Evolutionary conservation across 2,329 filamentous ascomycete species (phyloP).

Genomic region (Penicillium corylophilum): DNA sequence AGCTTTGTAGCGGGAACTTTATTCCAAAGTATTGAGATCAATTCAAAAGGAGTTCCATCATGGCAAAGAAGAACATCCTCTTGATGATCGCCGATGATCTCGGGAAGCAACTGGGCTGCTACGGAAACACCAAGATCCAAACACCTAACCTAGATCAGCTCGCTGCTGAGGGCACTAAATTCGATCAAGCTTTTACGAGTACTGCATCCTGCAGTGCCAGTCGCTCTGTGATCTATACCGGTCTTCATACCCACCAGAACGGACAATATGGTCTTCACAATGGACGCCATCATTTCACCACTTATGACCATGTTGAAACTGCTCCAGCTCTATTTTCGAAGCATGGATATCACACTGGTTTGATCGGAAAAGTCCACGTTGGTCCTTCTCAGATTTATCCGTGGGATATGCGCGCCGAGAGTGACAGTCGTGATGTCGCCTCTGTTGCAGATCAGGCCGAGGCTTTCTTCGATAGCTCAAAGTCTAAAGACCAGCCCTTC

Average conservation of each 20-base stretch:
- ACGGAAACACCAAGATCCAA: slow-evolving; percentile 20
- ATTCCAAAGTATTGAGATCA: neutral
- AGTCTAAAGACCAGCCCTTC: slow-evolving; percentile 37
- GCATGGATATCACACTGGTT: slow-evolving; percentile 47
- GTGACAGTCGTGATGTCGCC: slow-evolving; percentile 46
- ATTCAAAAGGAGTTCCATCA: neutral
- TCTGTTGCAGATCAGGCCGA: slow-evolving; percentile 41
- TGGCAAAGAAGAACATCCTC: slow-evolving; percentile 33
- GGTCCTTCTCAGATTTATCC: slow-evolving; percentile 43
- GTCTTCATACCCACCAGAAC: slow-evolving; percentile 49
- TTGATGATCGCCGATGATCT: slow-evolving; percentile 45
- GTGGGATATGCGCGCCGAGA: slow-evolving; percentile 45
- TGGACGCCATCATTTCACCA: slow-evolving; percentile 45
- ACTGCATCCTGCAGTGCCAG: slow-evolving; percentile 50
- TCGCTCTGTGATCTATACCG: slow-evolving; percentile 51
- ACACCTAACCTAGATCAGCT: slow-evolving; percentile 46
- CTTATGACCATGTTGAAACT: slow-evolving; percentile 47
- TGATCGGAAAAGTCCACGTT: slow-evolving; percentile 53
- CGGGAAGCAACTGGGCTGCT: slow-evolving; percentile 38
- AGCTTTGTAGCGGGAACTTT: neutral
- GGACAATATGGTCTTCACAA: slow-evolving; percentile 49
- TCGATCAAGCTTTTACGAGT: slow-evolving; percentile 29
- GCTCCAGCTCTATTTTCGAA: slow-evolving; percentile 40
- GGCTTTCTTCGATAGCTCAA: slow-evolving; percentile 40
- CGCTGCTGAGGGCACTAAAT: slow-evolving; percentile 38